Base-by-base conservation (phyloP, 2,329 filamentous ascomycete species). In the Colletotrichum cordylinicola region DNA sequence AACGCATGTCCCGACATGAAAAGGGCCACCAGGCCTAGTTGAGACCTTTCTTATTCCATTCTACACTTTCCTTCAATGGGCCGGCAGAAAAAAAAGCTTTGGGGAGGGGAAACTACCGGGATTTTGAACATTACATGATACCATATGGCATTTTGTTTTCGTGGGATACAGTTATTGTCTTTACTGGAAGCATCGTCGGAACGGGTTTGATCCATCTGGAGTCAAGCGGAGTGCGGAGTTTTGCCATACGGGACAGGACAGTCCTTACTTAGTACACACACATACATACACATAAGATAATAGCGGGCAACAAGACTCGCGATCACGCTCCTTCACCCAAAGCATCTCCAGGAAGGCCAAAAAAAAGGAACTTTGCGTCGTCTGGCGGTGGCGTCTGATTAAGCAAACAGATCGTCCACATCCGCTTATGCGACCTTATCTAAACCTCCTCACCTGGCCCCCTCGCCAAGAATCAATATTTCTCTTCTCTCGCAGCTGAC, bases 31-130 rank as follows among this genome's bases (percentile, higher is more conserved):
- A 70, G 10, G 4, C 24, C 3, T n/a, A n/a, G 33, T 10, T 68
- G 35, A 35, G 16, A 35, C 24, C 1, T 24, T 29, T 60, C 18
- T 33, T 24, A 18, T 72, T 67, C 33, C 37, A 65, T 75, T 74
- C 72, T 74, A 8, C 73, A 78, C 60, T 35, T 33, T 70, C 78
- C 69, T 75, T 75, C 15, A 61, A 61, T 68, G 27, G 64, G 64
- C 73, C 73, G 58, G 73, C 70, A 61, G 67, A 71, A 56, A 56
- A 75, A 75, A 73, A 73, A 65, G 62, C 29, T 31, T 43, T 10
- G 37, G 24, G 35, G 27, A 16, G 27, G 27, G 27, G 16, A 27
- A 27, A 33, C 10, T n/a, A 60, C 70, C 37, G 58, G 70, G 27
- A 48, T 8, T n/a, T 56, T 8, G 18, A 16, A 35, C 39, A 56